Evolutionary conservation across 257 asterid species (phyloP), one percentile per base, ranked within the genome.

Genomic region (Gentiana macrophylla): DNA sequence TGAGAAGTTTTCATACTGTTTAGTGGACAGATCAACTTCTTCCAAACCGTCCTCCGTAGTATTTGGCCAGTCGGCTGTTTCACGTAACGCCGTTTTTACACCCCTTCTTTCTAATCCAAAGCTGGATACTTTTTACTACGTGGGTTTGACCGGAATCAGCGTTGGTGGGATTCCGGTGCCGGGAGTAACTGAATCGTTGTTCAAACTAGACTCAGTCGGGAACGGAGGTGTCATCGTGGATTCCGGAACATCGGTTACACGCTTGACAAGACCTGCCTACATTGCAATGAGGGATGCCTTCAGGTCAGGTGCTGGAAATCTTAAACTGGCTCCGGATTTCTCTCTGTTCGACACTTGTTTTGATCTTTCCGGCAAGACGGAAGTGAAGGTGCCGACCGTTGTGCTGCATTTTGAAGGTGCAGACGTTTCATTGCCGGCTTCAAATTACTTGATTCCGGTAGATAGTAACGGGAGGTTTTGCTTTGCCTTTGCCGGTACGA

Each of bases 201-300:
- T 90, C 32, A 74, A 54, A 2, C 54, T 90, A 33, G 75, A 73
- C 33, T 6, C 47, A 0, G 60, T 70, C 46, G 96, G 98, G 0
- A 72, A 72, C 11, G 96, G 96, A 1, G 98, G 98, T 1, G 79
- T 86, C 60, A 84, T 90, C 50, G 77, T 90, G 0, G 98, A 90
- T 64, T 90, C 98, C 4, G 96, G 98, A 2, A 90, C 98, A 53
- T 86, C 96, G 51, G 84, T 90, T 67, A 86, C 94, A 4, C 73
- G 96, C 80, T 52, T 86, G 13, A 73, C 62, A 64, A 32, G 70
- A 36, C 73, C 45, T 52, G 96, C 83, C 2, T 86, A 90, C 24
- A 35, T 12, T 32, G 1, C 74, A 5, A 34, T 86, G 54, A 73
- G 96, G 2, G 82, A 82, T 51, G 57, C 83, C 6, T 90, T 90